phyloP scores from a whole-genome alignment of 805 yeast genomes.

The Grigorovia transvaalensis region DNA sequence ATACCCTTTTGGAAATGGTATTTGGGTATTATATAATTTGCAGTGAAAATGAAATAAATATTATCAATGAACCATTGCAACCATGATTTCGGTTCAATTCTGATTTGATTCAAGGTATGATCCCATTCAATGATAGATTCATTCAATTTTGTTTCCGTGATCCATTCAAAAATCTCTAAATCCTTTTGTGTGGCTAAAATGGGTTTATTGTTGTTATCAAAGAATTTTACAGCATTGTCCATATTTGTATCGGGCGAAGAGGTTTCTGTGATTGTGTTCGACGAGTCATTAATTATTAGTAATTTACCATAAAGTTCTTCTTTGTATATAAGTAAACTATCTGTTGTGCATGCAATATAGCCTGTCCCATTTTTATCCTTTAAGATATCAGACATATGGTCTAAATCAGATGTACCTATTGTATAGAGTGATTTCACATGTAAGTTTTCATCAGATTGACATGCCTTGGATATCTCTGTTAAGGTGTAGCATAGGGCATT shows the following conservation, averaged over 20 bases:
- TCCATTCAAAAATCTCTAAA: slow-evolving; percentile 11
- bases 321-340: slow-evolving; percentile 19
- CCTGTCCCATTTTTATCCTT: slow-evolving; percentile 5
- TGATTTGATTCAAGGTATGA: not conserved
- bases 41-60: slow-evolving; percentile 22
- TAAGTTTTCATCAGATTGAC: not conserved
- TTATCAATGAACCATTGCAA: slow-evolving; percentile 24
- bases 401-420: slow-evolving; percentile 11
- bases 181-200: slow-evolving; percentile 24
- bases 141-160: slow-evolving; percentile 10
- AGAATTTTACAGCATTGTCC: slow-evolving; percentile 3
- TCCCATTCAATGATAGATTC: slow-evolving; percentile 8
- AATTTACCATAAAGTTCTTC: slow-evolving; percentile 20
- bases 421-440: slow-evolving; percentile 3
- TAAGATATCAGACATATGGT: slow-evolving; percentile 2
- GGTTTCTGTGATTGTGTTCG: slow-evolving; percentile 2
- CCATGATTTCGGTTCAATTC: slow-evolving; percentile 22
- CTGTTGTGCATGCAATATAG: slow-evolving; percentile 26
- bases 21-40: slow-evolving; percentile 20
- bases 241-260: slow-evolving; percentile 3
- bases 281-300: slow-evolving; percentile 10
- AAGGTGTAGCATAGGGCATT: slow-evolving; percentile 17
- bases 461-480: not conserved
- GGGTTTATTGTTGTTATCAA: slow-evolving; percentile 6
- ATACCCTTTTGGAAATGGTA: slow-evolving; percentile 9